Evolutionary conservation across 805 yeast genomes (phyloP).

Genomic region (Suhomyces sp.): DNA sequence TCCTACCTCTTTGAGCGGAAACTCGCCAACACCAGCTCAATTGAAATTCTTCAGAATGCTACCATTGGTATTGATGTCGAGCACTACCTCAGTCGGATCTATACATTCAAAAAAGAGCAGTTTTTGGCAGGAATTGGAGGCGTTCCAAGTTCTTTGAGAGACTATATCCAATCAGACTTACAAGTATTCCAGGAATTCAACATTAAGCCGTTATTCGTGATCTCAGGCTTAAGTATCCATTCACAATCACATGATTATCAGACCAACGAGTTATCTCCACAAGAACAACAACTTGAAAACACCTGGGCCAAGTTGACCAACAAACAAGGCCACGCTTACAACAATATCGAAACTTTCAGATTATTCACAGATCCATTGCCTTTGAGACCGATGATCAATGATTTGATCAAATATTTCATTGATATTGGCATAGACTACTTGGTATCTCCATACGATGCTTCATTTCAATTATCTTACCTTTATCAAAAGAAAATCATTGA

Average conservation of each 20-base stretch:
- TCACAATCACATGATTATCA: conserved; percentile 33
- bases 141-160: conserved; percentile 61
- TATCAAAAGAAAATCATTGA: conserved; percentile 58
- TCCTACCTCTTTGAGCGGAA: conserved; percentile 67
- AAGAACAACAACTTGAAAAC: conserved; percentile 38
- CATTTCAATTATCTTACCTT: conserved; percentile 77
- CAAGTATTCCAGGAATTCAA: conserved; percentile 56
- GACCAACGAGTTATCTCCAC: conserved; percentile 36
- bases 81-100: conserved; percentile 66
- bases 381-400: conserved; percentile 49
- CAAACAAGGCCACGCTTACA: conserved; percentile 22
- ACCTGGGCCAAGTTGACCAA: conserved; percentile 40
- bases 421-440: conserved; percentile 60
- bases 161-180: conserved; percentile 61
- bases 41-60: conserved; percentile 64
- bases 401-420: conserved; percentile 57
- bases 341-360: conserved; percentile 49
- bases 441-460: conserved; percentile 80
- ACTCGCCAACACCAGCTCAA: conserved; percentile 57
- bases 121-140: conserved; percentile 79
- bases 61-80: conserved; percentile 82
- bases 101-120: conserved; percentile 65
- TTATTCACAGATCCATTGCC: conserved; percentile 51
- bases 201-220: conserved; percentile 78
- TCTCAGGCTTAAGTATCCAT: conserved; percentile 61